These are phyloP conservation scores for Pythium inflatum DNA, from an alignment of 352 stramenopile genomes.

Conservation along the genomic window DNA sequence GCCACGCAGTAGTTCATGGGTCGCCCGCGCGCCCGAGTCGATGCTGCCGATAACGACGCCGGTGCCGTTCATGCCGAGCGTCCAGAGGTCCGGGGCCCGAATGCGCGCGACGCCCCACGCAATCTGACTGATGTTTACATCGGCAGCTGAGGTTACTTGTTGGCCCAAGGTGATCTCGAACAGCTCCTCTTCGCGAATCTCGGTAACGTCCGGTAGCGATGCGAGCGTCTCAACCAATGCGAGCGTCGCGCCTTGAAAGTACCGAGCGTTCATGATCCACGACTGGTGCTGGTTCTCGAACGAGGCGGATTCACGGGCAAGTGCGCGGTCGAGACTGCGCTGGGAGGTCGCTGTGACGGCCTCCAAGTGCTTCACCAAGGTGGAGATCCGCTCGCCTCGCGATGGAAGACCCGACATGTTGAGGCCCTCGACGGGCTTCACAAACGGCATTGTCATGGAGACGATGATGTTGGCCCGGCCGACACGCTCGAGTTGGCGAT, in stretches of 20 bases:
- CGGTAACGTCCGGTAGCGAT: background rate
- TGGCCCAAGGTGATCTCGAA: background rate
- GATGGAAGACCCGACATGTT: background rate
- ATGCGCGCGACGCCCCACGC: slow-evolving; percentile 27
- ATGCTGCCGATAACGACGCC: slow-evolving; percentile 62
- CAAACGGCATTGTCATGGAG: background rate
- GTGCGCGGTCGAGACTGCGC: background rate
- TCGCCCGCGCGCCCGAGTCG: slow-evolving; percentile 68
- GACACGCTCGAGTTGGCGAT: background rate
- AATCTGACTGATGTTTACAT: background rate
- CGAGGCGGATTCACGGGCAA: background rate
- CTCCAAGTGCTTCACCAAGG: slow-evolving; percentile 3
- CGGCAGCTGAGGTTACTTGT: background rate
- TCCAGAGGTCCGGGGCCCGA: slow-evolving; percentile 54
- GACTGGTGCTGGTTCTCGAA: slow-evolving; percentile 9
- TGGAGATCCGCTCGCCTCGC: background rate
- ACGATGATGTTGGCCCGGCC: slow-evolving; percentile 9
- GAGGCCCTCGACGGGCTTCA: background rate
- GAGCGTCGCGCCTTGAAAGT: slow-evolving; percentile 29
- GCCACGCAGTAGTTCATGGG: slow-evolving; percentile 46
- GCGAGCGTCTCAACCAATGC: slow-evolving; percentile 26
- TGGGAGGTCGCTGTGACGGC: background rate
- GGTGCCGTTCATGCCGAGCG: slow-evolving; percentile 35
- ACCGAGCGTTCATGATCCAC: slow-evolving; percentile 19
- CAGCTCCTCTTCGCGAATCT: slow-evolving; percentile 7